Base-by-base conservation (phyloP, 768 basidiomycete genomes). In the Russula griseocarnosa region DNA sequence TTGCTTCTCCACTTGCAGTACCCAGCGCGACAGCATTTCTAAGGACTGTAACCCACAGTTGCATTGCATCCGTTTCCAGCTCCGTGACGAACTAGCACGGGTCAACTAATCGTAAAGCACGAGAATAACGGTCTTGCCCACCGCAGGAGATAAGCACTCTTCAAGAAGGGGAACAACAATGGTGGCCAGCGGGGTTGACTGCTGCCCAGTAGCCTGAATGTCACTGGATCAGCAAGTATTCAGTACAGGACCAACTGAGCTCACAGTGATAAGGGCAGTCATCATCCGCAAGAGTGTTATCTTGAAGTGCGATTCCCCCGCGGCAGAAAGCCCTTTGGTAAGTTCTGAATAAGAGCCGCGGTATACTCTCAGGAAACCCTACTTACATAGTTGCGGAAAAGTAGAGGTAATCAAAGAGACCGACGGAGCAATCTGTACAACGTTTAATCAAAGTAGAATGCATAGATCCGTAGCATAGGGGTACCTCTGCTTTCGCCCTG, bases 61-160 rank as follows among this genome's bases (percentile, higher is more conserved):
- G 79, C 53, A 94, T 72, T 0, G 83, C 88, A 72, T 95, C 93
- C 65, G 85, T 84, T 68, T 95, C 92, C 26, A 96, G 79, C 66
- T 88, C 81, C 40, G 81, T 74, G n/a, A 81, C 79, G 34, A 79
- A 79, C 90, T 92, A 55, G 24, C 38, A 53, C 6, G 58, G 8
- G 55, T 51, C 50, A 56, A n/a, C 30, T 24, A 20, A 22, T n/a
- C 7, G 32, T 49, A 26, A 28, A 34, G 5, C 46, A 16, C 40
- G 18, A 40, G 22, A 54, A 6, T 9, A 53, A 47, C 1, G 9
- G 16, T 20, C 16, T 32, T 53, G 86, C 87, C 18, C 42, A 64
- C 66, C 16, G 76, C 79, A 24, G 84, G 81, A 22, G 81, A 77
- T 59, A 90, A 72, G 69, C 87, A 83, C 69, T 88, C 85, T 65